Evolutionary conservation across 305 asterid species (phyloP).

Genomic region (Withania somnifera): DNA sequence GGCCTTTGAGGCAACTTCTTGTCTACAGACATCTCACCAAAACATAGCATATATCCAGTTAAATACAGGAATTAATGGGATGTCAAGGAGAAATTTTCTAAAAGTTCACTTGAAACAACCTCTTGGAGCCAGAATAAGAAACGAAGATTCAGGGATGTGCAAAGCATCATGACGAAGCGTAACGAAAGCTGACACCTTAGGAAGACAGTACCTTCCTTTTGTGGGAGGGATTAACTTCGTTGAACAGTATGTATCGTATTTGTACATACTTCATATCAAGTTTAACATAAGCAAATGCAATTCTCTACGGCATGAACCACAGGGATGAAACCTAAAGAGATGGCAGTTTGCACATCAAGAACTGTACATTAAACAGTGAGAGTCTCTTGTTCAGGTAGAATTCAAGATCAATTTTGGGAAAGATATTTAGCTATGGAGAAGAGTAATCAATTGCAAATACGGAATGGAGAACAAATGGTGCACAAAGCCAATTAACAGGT

Average conservation of each 20-base stretch:
- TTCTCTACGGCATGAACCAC: background rate
- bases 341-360: background rate
- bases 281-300: background rate
- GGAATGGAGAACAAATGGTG: background rate
- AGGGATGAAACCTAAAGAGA: background rate
- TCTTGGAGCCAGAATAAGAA: background rate
- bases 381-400: background rate
- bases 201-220: background rate
- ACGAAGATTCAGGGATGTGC: background rate
- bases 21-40: background rate
- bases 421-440: background rate
- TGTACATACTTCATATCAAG: background rate
- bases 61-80: background rate
- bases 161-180: background rate
- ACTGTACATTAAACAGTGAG: background rate
- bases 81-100: background rate
- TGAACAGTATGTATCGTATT: background rate
- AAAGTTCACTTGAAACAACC: background rate
- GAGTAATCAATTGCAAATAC: background rate
- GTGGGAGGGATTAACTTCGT: background rate
- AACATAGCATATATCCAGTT: background rate
- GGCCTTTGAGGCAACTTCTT: background rate
- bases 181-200: background rate
- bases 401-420: background rate
- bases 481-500: background rate